Conservation (phyloP, 2,329 filamentous ascomycete genomes). For the Xylaria hypoxylon region DNA sequence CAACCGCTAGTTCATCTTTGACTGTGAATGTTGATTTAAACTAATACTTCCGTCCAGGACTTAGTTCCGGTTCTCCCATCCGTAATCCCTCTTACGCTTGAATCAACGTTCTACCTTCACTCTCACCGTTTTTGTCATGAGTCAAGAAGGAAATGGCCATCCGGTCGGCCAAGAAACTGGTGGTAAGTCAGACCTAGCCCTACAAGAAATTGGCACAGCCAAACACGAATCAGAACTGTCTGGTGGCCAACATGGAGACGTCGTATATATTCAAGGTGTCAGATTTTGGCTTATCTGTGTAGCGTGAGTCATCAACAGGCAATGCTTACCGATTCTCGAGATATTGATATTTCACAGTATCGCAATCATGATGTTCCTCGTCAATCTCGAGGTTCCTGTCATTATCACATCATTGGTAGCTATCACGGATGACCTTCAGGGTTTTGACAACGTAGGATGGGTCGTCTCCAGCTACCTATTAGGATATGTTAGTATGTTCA, state of each 20-base stretch:
- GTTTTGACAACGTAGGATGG: constrained; percentile 37
- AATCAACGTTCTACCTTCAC: background rate
- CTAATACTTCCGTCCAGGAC: background rate
- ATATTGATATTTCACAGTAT: constrained; percentile 30
- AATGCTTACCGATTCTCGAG: background rate
- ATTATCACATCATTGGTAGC: constrained; percentile 40
- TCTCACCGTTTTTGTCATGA: background rate
- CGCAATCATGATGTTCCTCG: constrained; percentile 41
- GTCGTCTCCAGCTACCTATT: constrained; percentile 41
- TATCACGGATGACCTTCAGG: constrained; percentile 36
- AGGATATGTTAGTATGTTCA: constrained; percentile 39
- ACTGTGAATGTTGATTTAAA: background rate
- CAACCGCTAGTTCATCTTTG: background rate
- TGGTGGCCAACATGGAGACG: background rate
- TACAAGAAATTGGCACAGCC: background rate
- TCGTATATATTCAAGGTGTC: constrained; percentile 34
- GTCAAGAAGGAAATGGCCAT: background rate
- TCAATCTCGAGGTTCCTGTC: constrained; percentile 40
- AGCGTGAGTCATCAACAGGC: constrained; percentile 18
- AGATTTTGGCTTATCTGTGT: constrained; percentile 34
- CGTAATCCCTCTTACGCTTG: no score
- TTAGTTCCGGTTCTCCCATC: background rate
- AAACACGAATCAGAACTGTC: background rate
- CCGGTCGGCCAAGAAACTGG: background rate
- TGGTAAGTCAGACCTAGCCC: background rate